Percentiles rank a stretch among this genome's conserved stretches.
Conservation (phyloP, 225 moss, liverwort and hornwort species). For the Ulota crispa region DNA sequence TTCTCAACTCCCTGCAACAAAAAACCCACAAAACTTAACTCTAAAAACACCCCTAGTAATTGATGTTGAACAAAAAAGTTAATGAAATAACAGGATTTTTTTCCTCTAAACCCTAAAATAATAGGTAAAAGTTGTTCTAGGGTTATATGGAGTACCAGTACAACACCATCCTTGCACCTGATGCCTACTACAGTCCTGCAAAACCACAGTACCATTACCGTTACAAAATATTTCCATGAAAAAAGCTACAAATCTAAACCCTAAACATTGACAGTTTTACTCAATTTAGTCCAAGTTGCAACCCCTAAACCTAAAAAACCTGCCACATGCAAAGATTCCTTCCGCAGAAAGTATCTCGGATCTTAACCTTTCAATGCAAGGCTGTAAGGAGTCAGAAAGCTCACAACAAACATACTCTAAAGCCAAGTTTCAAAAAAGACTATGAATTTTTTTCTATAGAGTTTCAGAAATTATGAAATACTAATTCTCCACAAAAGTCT, state of each 20-base stretch:
- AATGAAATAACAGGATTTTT: background rate
- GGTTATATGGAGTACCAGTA: constrained; percentile 53
- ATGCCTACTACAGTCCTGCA: constrained; percentile 91
- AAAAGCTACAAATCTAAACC: background rate
- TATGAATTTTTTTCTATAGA: too few relatives aligned
- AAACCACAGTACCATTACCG: constrained; percentile 1
- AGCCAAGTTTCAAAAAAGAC: background rate
- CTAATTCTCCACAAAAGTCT: too few relatives aligned
- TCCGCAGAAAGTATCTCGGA: background rate
- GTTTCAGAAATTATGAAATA: background rate
- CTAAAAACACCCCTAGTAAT: background rate
- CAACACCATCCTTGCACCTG: constrained; percentile 97
- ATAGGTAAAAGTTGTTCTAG: background rate
- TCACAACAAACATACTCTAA: background rate
- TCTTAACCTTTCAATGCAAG: background rate
- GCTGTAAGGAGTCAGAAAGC: background rate
- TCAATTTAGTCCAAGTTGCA: background rate
- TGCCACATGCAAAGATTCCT: background rate
- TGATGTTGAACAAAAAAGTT: background rate
- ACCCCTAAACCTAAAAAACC: background rate
- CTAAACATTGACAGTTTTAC: background rate
- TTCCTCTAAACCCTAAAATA: background rate
- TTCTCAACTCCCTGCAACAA: constrained; percentile 80
- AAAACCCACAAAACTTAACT: background rate
- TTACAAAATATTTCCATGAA: background rate